These are phyloP conservation scores for Fusarium haematococcum DNA, from an alignment of 2,329 filamentous ascomycete genomes.

Conservation along the genomic window DNA sequence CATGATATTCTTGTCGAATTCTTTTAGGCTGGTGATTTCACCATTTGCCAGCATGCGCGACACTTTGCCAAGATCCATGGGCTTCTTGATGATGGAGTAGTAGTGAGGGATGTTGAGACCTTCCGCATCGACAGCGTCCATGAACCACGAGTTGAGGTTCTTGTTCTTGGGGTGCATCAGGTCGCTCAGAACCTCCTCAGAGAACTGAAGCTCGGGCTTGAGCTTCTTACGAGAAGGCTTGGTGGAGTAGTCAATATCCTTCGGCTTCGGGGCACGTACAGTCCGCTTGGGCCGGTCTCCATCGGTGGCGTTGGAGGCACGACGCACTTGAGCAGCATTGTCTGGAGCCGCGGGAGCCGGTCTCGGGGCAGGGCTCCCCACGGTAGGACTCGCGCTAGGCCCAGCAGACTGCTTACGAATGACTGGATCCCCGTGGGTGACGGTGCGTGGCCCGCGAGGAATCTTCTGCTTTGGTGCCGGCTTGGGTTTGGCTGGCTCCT, in stretches of 20 bases:
- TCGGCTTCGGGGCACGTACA: conserved; percentile 90
- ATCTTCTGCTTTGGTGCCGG: conserved; percentile 55
- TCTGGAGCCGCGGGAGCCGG: conserved; percentile 34
- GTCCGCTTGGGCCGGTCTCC: conserved; percentile 89
- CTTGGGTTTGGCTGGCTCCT: conserved; percentile 71
- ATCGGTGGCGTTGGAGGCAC: conserved; percentile 83
- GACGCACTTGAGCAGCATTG: conserved; percentile 60
- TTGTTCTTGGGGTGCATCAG: conserved; percentile 80
- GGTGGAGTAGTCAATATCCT: conserved; percentile 88
- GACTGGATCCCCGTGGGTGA: conserved; percentile 39
- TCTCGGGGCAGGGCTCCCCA: conserved; percentile 36
- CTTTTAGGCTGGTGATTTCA: conserved; percentile 83
- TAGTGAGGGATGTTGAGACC: conserved; percentile 94
- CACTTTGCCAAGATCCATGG: conserved; percentile 94
- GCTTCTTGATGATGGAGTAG: conserved; percentile 93
- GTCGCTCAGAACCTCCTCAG: conserved; percentile 83
- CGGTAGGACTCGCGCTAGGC: conserved; percentile 46
- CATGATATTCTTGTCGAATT: conserved; percentile 85
- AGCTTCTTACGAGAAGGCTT: conserved; percentile 87
- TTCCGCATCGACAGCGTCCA: conserved; percentile 89
- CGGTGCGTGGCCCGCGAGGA: conserved; percentile 49
- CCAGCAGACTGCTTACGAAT: conserved; percentile 47
- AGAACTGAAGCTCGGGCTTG: conserved; percentile 90
- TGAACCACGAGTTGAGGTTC: conserved; percentile 78
- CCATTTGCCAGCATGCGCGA: conserved; percentile 80